Percentiles rank a stretch among this genome's conserved stretches.
phyloP scores from a whole-genome alignment of 768 basidiomycete species.

The Agaricus sinodeliciosus region DNA sequence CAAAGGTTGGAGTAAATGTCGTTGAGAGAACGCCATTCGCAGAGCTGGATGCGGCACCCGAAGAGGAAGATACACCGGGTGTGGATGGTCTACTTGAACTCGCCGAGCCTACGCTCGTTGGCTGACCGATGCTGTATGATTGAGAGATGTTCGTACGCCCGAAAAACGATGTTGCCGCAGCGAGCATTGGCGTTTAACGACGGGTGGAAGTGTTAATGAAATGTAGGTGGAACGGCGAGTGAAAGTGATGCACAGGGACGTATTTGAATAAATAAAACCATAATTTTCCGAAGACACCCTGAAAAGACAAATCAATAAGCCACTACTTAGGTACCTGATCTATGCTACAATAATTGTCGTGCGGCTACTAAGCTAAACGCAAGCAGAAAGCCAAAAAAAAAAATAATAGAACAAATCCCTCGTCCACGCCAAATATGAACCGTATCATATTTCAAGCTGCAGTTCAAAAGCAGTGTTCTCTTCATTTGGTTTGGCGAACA shows the following conservation, averaged over 20 bases:
- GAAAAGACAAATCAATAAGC: no score
- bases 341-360: no score
- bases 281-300: no score
- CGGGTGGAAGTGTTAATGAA: neutral
- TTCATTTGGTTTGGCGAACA: conserved; percentile 10
- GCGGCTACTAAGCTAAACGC: no score
- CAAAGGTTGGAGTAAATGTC: conserved; percentile 45
- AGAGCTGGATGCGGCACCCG: conserved; percentile 11
- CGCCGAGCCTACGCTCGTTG: conserved; percentile 17
- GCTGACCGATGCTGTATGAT: conserved; percentile 60
- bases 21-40: conserved; percentile 27
- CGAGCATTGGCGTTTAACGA: conserved; percentile 45
- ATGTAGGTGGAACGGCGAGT: neutral
- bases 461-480: neutral
- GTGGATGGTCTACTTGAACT: conserved; percentile 40
- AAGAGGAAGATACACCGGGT: conserved; percentile 27
- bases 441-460: neutral
- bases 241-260: no score
- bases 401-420: neutral
- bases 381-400: no score
- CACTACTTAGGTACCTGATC: no score
- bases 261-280: no score
- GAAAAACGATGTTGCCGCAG: conserved; percentile 81
- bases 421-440: neutral
- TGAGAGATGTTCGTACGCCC: conserved; percentile 75